Percentiles rank a stretch among this genome's conserved stretches.
Evolutionary conservation across 2,329 filamentous ascomycete species (phyloP).

Genomic region (Aspergillus brasiliensis): DNA sequence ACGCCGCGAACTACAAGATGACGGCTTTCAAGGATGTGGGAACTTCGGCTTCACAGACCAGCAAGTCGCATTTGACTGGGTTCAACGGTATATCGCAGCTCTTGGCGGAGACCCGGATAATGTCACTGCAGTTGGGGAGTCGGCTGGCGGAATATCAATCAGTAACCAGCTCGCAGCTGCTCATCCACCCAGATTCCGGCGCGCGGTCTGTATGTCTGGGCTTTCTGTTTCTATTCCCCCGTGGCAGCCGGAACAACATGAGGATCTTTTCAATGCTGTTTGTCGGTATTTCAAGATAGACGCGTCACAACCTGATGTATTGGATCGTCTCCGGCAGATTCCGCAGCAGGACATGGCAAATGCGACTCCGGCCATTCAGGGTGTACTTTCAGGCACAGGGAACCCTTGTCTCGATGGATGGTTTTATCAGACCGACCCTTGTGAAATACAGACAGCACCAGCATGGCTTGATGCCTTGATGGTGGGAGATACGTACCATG

Average conservation of each 20-base stretch:
- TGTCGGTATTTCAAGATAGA: conserved; percentile 27
- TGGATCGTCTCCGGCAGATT: conserved; percentile 23
- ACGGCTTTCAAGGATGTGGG: conserved; percentile 25
- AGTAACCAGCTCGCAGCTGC: conserved; percentile 26
- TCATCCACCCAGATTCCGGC: conserved; percentile 24
- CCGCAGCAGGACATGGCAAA: conserved; percentile 28
- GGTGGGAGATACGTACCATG: conserved; percentile 30
- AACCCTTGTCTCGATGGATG: conserved; percentile 31
- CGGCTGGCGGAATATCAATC: conserved; percentile 31
- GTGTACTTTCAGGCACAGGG: conserved; percentile 25
- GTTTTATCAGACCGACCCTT: conserved; percentile 24
- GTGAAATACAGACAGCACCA: conserved; percentile 19
- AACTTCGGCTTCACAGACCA: conserved; percentile 47
- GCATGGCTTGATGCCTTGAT: conserved; percentile 26
- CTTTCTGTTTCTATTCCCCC: conserved; percentile 24
- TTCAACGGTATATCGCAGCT: conserved; percentile 33
- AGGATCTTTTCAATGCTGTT: conserved; percentile 21
- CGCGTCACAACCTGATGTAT: conserved; percentile 7
- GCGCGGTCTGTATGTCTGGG: conserved; percentile 29
- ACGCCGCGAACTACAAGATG: conserved; percentile 18
- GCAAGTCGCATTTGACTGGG: conserved; percentile 37
- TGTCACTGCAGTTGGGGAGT: conserved; percentile 34
- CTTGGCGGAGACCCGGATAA: conserved; percentile 38
- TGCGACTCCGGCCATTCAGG: conserved; percentile 26
- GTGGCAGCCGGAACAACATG: conserved; percentile 28